phyloP scores from a whole-genome alignment of 2,329 filamentous ascomycete species.

The Nectriaceae sp. region DNA sequence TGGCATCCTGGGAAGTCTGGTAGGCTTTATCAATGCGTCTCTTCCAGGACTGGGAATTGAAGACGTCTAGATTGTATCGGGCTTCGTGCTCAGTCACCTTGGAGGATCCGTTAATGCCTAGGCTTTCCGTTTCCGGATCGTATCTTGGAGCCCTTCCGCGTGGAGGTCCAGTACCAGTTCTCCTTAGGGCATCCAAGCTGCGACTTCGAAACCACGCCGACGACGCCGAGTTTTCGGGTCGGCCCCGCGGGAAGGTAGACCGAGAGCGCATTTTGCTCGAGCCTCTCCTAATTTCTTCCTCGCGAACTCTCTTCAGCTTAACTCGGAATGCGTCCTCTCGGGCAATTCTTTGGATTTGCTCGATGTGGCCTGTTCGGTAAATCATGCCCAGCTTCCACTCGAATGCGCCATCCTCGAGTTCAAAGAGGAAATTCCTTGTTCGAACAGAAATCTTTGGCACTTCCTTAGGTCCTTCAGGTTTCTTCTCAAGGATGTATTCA shows the following conservation, averaged over 20 bases:
- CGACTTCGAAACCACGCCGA: conserved; percentile 51
- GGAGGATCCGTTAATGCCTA: conserved; percentile 68
- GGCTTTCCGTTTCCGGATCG: conserved; percentile 70
- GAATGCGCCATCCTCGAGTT: conserved; percentile 93
- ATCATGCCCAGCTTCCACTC: conserved; percentile 97
- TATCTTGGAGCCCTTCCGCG: conserved; percentile 63
- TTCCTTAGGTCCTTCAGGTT: conserved; percentile 80
- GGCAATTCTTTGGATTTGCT: conserved; percentile 87
- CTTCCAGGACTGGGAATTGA: conserved; percentile 92
- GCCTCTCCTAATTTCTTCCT: conserved; percentile 63
- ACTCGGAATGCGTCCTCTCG: conserved; percentile 87
- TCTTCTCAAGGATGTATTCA: conserved; percentile 85
- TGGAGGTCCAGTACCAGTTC: conserved; percentile 32
- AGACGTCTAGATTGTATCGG: conserved; percentile 69
- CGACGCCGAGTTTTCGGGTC: conserved; percentile 28
- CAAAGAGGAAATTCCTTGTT: conserved; percentile 80
- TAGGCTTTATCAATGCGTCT: conserved; percentile 80
- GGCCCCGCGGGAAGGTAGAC: conserved; percentile 48
- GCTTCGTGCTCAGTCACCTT: conserved; percentile 78
- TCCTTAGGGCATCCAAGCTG: conserved; percentile 51
- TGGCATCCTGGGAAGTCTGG: conserved; percentile 67
- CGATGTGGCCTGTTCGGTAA: conserved; percentile 83
- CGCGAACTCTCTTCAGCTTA: conserved; percentile 82
- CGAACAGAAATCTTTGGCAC: conserved; percentile 85
- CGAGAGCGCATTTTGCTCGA: conserved; percentile 55